Base-by-base conservation (phyloP, 1,284 basidiomycete species). In the Earliella scabrosa region DNA sequence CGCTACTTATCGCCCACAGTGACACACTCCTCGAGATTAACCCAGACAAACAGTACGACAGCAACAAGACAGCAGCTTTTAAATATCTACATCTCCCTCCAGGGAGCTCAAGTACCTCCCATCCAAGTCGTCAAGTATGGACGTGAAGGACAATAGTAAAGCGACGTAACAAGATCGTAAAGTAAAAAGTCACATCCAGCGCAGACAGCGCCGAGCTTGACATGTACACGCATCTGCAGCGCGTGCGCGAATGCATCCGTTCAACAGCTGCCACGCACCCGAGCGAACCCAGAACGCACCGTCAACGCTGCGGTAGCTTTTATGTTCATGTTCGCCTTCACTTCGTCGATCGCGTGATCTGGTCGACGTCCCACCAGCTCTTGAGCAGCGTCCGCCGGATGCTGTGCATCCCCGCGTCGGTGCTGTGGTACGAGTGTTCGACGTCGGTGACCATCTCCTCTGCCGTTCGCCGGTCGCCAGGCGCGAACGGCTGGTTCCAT, bases 401-500 rank as follows among this genome's bases (percentile, higher is more conserved):
- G 58, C 76, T 79, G 39, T 73, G 71, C 61, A 83, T 70, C n/a
- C 83, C 83, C 3, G 72, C 73, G 20, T 74, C 69, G 27, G 68
- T 66, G 4, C 72, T 64, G 45, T 73, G 71, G 55, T 76, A 75
- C 14, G 66, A 68, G 31, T 77, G 73, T 6, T 62, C 52, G 21
- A 71, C 68, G 40, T 73, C 66, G 35, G 64, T 66, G 44, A 80
- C 54, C 52, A 88, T 78, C 50, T 84, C 80, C 45, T 78, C 70
- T 0, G 85, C 86, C 38, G 71, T 80, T 45, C 85, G 81, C 24
- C 76, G 74, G 66, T 88, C 87, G 13, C 74, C 74, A 3, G 86
- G 86, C n/a, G 83, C 82, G 71, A 89, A 85, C 0, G 86, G 86
- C 71, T 84, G 80, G 67, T 88, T 90, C 73, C 74, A 77, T 14